Evolutionary conservation across 2,329 filamentous ascomycete genomes (phyloP).

Genomic region (Cytospora mali): DNA sequence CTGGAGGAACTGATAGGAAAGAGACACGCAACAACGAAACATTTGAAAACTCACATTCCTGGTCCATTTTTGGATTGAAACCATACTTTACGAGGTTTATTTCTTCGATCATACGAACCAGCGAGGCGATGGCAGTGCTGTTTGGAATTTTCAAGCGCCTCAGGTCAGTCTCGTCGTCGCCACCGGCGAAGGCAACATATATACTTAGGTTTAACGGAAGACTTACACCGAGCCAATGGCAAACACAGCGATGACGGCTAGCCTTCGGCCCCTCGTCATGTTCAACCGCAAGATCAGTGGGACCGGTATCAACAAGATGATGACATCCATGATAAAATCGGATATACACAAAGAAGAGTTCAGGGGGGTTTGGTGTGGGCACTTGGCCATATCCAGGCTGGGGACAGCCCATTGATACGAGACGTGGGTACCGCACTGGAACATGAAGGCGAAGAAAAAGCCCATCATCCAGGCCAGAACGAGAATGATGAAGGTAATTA

Average conservation of each 20-base stretch:
- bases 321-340: not conserved
- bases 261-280: not conserved
- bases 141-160: not conserved
- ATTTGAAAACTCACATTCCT: not conserved
- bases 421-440: not conserved
- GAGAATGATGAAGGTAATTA: not conserved
- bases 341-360: not conserved
- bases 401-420: not conserved
- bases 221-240: not conserved
- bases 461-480: not conserved
- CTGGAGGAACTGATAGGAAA: not conserved
- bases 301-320: not conserved
- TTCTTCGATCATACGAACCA: not conserved
- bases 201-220: not conserved
- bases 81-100: not conserved
- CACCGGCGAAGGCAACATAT: not conserved
- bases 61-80: not conserved
- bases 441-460: not conserved
- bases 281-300: not conserved
- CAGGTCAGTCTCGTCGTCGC: not conserved
- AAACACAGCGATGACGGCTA: not conserved
- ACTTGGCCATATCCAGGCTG: not conserved
- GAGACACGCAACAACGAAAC: not conserved
- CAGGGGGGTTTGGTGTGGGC: not conserved
- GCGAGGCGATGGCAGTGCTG: not conserved